phyloP scores from a whole-genome alignment of 192 early-diverging fungal genomes.

The Backusella australiensis region DNA sequence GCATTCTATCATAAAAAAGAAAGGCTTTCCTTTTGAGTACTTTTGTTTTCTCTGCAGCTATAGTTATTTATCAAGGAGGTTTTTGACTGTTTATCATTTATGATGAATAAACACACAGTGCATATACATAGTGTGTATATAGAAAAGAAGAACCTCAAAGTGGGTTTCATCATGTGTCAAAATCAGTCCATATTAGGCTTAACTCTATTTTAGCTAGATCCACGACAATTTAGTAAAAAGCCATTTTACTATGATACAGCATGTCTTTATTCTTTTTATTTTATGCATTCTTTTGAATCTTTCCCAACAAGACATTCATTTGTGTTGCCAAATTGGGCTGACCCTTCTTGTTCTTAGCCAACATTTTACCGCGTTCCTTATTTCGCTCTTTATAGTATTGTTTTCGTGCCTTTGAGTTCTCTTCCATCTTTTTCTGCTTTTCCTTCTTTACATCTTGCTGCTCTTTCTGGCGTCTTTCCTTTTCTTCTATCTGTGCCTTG shows the following conservation, averaged over 20 bases:
- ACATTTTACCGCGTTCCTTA: conserved; percentile 32
- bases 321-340: conserved; percentile 38
- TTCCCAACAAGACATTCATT: conserved; percentile 33
- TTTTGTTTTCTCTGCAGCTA: background rate
- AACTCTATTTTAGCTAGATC: background rate
- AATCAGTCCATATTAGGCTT: background rate
- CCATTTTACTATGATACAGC: too few relatives aligned
- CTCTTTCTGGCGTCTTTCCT: conserved; percentile 11
- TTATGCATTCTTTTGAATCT: conserved; percentile 22
- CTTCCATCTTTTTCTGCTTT: conserved; percentile 9
- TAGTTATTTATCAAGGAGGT: too few relatives aligned
- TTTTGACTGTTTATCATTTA: too few relatives aligned
- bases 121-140: too few relatives aligned
- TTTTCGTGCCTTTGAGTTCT: conserved; percentile 23
- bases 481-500: conserved; percentile 19
- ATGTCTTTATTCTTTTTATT: conserved; percentile 9
- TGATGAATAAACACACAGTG: too few relatives aligned
- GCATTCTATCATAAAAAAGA: background rate
- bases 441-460: conserved; percentile 17
- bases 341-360: conserved; percentile 30
- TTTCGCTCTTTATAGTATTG: conserved; percentile 34
- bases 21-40: background rate
- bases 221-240: too few relatives aligned
- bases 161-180: background rate
- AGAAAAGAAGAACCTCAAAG: background rate